Evolutionary conservation across 208 protist genomes (phyloP).

Genomic region (Naegleria lovaniensis): DNA sequence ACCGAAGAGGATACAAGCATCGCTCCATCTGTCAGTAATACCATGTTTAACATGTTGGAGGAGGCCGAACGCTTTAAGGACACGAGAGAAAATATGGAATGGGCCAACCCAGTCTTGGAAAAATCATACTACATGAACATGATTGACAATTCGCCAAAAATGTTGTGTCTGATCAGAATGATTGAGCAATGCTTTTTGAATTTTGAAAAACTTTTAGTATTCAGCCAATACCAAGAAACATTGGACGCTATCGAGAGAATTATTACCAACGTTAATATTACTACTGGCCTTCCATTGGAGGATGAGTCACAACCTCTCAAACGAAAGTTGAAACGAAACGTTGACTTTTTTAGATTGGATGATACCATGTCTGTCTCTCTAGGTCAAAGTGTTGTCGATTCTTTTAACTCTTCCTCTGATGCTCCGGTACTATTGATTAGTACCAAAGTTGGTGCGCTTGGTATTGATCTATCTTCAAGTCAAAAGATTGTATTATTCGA

Average conservation of each 20-base stretch:
- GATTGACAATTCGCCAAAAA: not conserved
- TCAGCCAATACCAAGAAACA: conserved; percentile 35
- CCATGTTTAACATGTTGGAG: not conserved
- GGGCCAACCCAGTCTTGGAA: not conserved
- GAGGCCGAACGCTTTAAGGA: not conserved
- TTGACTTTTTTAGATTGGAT: conserved; percentile 44
- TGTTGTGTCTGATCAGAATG: conserved; percentile 30
- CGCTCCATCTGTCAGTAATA: not conserved
- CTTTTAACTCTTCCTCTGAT: conserved; percentile 54
- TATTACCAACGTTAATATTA: not conserved
- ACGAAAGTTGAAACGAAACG: not conserved
- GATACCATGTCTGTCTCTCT: conserved; percentile 54
- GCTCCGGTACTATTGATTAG: conserved; percentile 71
- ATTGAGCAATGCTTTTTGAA: not conserved
- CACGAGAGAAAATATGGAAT: not conserved
- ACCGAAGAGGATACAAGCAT: not conserved
- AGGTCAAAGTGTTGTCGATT: conserved; percentile 51
- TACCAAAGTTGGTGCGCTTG: conserved; percentile 77
- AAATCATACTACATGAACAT: not conserved
- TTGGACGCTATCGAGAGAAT: conserved; percentile 24
- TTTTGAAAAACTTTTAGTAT: conserved; percentile 33
- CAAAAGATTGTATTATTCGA: conserved; percentile 89
- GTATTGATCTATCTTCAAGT: conserved; percentile 80
- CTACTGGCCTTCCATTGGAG: not conserved
- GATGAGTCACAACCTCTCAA: not conserved